These are phyloP conservation scores for Ganoderma sp. DNA, from an alignment of 1,284 basidiomycete species.

Conservation along the genomic window DNA sequence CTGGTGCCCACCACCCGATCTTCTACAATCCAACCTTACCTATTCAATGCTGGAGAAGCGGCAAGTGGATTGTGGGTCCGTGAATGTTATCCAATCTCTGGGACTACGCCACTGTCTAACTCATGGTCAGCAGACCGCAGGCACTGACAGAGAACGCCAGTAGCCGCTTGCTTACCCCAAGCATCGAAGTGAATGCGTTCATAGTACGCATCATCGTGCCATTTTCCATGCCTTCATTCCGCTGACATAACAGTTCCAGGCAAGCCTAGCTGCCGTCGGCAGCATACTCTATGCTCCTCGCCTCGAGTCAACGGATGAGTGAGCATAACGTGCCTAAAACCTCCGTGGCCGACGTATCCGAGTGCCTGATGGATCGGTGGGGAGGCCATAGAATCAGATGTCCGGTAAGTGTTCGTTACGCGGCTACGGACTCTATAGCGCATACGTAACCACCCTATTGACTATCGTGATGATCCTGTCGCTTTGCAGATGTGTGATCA, in stretches of 20 bases:
- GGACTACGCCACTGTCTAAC: neutral
- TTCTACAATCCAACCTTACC: neutral
- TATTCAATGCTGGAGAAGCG: neutral
- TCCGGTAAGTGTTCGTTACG: neutral
- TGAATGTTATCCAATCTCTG: neutral
- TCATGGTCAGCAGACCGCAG: neutral
- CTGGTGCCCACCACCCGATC: neutral
- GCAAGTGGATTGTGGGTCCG: neutral
- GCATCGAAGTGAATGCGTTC: neutral
- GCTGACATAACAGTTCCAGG: conserved; percentile 3
- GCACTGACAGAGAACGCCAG: neutral
- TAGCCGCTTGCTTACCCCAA: neutral
- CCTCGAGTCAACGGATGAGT: neutral
- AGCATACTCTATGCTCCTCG: neutral
- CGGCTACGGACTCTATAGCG: neutral
- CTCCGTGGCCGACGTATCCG: neutral
- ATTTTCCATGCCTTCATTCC: neutral
- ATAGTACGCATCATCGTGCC: neutral
- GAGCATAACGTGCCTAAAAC: neutral
- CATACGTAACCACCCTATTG: conserved; percentile 1
- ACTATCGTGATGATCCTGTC: conserved; percentile 4
- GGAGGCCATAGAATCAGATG: neutral
- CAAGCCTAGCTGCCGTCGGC: neutral
- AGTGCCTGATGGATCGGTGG: neutral
- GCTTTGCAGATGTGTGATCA: conserved; percentile 2